These are phyloP conservation scores for Cryphonectria naterciae DNA, from an alignment of 2,329 filamentous ascomycete species.

Conservation along the genomic window DNA sequence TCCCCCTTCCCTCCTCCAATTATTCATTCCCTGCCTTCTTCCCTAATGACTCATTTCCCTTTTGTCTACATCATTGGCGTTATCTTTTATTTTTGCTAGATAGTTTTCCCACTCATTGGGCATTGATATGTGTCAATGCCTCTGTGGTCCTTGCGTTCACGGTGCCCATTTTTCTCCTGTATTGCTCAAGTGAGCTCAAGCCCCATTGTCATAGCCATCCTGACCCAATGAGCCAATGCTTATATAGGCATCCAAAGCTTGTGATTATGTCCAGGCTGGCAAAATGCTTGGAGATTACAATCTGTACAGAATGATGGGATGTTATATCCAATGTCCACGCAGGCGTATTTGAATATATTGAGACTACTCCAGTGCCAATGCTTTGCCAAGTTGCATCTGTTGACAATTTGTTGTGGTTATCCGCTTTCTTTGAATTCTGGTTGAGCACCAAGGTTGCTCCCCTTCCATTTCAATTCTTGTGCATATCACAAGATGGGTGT, in stretches of 20 bases:
- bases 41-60: conserved; percentile 25
- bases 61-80: not conserved
- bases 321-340: not conserved
- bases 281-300: not conserved
- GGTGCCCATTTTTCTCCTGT: not conserved
- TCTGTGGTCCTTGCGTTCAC: not conserved
- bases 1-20: conserved; percentile 29
- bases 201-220: not conserved
- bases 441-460: not conserved
- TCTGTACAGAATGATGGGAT: not conserved
- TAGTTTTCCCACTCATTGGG: not conserved
- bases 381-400: not conserved
- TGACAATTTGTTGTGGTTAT: not conserved
- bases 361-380: not conserved
- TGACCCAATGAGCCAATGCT: not conserved
- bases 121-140: conserved; percentile 6
- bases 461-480: not conserved
- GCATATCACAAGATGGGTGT: not conserved
- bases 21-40: conserved; percentile 32
- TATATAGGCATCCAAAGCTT: not conserved
- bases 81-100: not conserved
- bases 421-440: not conserved
- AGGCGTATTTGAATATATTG: not conserved
- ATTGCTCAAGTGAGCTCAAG: conserved; percentile 5
- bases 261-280: not conserved